These are phyloP conservation scores for Calamus simplicifolius DNA, from an alignment of 176 grass and related monocot genomes.

Conservation along the genomic window DNA sequence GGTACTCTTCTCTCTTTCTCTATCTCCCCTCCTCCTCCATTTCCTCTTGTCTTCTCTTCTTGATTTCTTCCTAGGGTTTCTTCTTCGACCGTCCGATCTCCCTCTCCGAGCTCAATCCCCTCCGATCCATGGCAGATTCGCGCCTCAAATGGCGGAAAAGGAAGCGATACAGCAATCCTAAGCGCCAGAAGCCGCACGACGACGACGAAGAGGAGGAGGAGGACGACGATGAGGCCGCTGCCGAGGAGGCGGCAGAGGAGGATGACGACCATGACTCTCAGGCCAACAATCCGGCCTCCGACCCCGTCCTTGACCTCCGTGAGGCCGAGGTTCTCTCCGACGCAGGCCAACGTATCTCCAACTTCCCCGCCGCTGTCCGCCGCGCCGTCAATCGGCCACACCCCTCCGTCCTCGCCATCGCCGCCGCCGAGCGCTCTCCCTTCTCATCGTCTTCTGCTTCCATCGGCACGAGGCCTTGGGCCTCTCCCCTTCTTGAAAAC, in stretches of 20 bases:
- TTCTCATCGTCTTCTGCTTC: background rate
- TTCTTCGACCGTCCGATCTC: background rate
- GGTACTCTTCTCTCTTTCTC: constrained; percentile 31
- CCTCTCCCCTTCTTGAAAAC: constrained; percentile 52
- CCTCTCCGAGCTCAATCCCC: constrained; percentile 18
- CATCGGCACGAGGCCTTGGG: background rate
- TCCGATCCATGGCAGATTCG: constrained; percentile 47
- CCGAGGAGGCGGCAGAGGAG: constrained; percentile 10
- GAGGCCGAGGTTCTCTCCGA: constrained; percentile 62
- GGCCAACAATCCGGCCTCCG: constrained; percentile 15
- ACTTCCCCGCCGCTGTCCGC: constrained; percentile 46
- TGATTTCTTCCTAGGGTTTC: background rate
- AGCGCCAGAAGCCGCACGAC: constrained; percentile 27
- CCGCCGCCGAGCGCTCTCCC: constrained; percentile 51
- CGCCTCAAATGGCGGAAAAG: constrained; percentile 81
- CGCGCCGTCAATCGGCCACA: constrained; percentile 58
- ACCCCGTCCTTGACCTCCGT: constrained; percentile 47
- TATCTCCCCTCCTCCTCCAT: background rate
- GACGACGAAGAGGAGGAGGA: constrained; percentile 34
- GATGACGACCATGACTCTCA: constrained; percentile 8
- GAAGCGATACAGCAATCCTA: constrained; percentile 60
- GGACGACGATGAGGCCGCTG: constrained; percentile 14
- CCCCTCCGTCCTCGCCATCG: constrained; percentile 49
- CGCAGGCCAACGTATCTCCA: constrained; percentile 38
- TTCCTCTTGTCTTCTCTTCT: background rate